Conservation (phyloP, 306 rosid species). For the Cicer arietinum region DNA sequence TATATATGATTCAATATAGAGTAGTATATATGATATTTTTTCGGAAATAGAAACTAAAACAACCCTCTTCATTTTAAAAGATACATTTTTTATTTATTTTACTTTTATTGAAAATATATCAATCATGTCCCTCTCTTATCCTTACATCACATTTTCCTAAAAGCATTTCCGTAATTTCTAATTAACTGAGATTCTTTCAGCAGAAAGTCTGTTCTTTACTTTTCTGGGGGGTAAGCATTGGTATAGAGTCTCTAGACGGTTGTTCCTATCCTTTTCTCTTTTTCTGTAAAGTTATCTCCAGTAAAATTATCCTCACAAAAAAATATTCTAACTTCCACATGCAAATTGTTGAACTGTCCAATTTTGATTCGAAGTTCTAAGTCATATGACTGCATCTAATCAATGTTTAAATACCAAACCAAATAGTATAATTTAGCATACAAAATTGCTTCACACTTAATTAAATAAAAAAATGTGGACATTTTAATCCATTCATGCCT, state of each 20-base stretch:
- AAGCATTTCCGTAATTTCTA: not conserved
- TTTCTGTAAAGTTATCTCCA: not conserved
- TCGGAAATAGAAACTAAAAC: no score
- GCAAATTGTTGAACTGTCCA: no score
- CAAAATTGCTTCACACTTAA: no score
- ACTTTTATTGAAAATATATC: no score
- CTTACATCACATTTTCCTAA: not conserved
- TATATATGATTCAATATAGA: no score
- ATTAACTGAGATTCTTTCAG: conserved; percentile 29
- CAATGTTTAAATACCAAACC: no score
- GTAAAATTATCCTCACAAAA: not conserved
- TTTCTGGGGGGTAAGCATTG: conserved; percentile 32
- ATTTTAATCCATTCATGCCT: conserved; percentile 3
- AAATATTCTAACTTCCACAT: not conserved
- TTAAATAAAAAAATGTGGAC: not conserved
- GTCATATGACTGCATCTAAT: no score
- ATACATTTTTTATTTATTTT: not conserved
- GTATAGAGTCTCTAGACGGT: not conserved
- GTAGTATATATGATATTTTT: no score
- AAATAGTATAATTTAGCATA: no score
- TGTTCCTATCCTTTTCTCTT: conserved; percentile 3
- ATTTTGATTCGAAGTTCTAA: no score
- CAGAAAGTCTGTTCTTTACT: conserved; percentile 23
- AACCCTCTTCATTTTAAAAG: no score
- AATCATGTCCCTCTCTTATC: no score